phyloP scores from a whole-genome alignment of 371 early-diverging fungal species.

The Lichtheimia ornata region DNA sequence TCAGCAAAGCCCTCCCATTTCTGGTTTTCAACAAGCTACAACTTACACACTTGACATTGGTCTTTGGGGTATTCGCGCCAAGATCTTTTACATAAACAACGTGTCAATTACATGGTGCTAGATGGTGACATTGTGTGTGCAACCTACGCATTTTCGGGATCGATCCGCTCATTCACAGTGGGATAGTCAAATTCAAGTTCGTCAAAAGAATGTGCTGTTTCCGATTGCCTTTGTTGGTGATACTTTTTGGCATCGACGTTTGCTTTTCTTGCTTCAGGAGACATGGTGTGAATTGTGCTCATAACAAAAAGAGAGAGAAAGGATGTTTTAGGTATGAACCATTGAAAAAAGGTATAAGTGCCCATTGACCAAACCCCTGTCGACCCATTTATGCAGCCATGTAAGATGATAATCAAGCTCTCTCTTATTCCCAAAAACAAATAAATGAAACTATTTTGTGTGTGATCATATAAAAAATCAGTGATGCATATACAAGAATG shows the following conservation, averaged over 20 bases:
- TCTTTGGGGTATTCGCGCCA: constrained; percentile 7
- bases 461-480: neutral
- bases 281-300: neutral
- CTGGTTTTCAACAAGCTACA: neutral
- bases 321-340: constrained; percentile 1
- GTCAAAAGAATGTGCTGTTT: constrained; percentile 6
- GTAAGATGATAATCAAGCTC: too few relatives aligned
- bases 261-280: neutral
- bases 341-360: neutral
- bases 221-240: neutral
- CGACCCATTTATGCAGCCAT: too few relatives aligned
- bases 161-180: neutral
- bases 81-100: constrained; percentile 3
- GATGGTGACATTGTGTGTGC: neutral
- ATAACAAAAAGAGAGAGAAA: neutral
- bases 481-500: neutral
- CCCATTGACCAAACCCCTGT: too few relatives aligned
- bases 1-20: neutral
- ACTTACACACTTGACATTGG: constrained; percentile 14
- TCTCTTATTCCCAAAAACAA: neutral
- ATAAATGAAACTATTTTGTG: neutral
- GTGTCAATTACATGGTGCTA: neutral
- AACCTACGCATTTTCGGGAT: constrained; percentile 11
- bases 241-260: constrained; percentile 6
- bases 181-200: constrained; percentile 11